Base-by-base conservation (phyloP, 345 rosid species). In the Eucalyptus cloeziana region DNA sequence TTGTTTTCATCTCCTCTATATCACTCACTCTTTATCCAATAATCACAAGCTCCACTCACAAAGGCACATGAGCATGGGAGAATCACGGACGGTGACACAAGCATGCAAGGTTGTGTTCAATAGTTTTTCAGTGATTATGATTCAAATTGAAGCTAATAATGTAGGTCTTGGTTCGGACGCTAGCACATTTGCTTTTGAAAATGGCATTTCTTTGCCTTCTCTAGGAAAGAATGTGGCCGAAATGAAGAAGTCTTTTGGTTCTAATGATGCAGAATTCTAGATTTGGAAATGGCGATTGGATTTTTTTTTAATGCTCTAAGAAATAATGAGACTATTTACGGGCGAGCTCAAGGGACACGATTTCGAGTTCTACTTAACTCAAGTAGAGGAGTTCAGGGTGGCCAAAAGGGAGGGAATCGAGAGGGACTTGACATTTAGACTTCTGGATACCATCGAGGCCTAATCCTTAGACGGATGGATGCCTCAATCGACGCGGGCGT, bases 391-490 rank as follows among this genome's bases (percentile, higher is more conserved):
- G 51, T 89, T 90, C 17, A 88, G 52, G 90, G 87, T 31, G 22
- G 87, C 64, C 7, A 11, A 64, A 80, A 50, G 83, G 85, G 87
- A 86, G 33, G 52, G 85, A 33, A 85, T 44, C 12, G 87, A 69
- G 25, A 88, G 88, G 27, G 89, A 87, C 13, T 86, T 81, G 58
- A 62, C 37, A 50, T 91, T 92, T 76, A 87, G 90, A 76, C 64
- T 93, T 58, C 86, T 93, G n/a, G 94, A 93, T 60, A 91, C 92
- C 24, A 93, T 91, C 3, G 86, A 67, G 47, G 85, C 90, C 6
- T 92, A 22, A 33, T 93, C 88, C 44, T 88, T 88, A 76, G 93
- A 60, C 92, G 87, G 24, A 93, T 49, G 94, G 93, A 47, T 92
- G 90, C 45, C 94, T 92, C 0, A 89, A 93, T 60, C 71, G 37